Base-by-base conservation (phyloP, 2,329 filamentous ascomycete genomes). In the Conoideocrella luteorostrata region DNA sequence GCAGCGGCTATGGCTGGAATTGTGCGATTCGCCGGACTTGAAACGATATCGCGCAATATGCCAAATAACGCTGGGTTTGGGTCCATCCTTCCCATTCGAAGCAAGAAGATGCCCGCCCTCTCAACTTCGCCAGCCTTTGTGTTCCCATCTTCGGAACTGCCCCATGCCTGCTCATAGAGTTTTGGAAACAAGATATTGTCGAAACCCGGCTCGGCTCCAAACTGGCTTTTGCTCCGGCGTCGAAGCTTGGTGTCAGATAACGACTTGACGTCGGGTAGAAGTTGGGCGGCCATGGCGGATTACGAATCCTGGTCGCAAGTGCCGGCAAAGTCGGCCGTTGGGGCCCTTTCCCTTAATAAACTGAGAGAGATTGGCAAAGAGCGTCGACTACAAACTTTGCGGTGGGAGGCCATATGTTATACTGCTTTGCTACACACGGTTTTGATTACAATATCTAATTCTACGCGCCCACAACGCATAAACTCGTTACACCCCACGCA, bases 81-180 rank as follows among this genome's bases (percentile, higher is more conserved):
- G 11, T 49, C 52, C 46, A 60, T 58, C 40, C 52, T 52, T 42
- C 52, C 54, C 23, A 61, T 55, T 28, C 58, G 58, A 13, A 58
- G 39, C 4, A 63, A 51, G 28, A 62, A 63, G 33, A 59, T 58
- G 41, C 58, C 54, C 7, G 59, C 54, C 20, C 59, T 51, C 30
- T 63, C 58, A 17, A 62, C 48, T 30, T 56, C 60, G n/a, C 17
- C 53, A 48, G 20, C 57, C 50, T 11, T 33, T 28, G 35, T 30
- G 38, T 13, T 46, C 36, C 34, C 51, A 49, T 33, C 26, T 11
- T 48, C 41, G 9, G 39, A 48, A 28, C 30, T 43, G 24, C 57
- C 58, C 60, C 60, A 63, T 1, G 60, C 60, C 22, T 61, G 53
- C 44, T 63, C 57, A 40, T 59, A 63, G 10, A 59, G 52, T 17